A percentile compares a stretch with the other conserved stretches of the same genome.
phyloP scores from a whole-genome alignment of 108 stramenopile genomes.

The Cyclostephanos invisitatus region DNA sequence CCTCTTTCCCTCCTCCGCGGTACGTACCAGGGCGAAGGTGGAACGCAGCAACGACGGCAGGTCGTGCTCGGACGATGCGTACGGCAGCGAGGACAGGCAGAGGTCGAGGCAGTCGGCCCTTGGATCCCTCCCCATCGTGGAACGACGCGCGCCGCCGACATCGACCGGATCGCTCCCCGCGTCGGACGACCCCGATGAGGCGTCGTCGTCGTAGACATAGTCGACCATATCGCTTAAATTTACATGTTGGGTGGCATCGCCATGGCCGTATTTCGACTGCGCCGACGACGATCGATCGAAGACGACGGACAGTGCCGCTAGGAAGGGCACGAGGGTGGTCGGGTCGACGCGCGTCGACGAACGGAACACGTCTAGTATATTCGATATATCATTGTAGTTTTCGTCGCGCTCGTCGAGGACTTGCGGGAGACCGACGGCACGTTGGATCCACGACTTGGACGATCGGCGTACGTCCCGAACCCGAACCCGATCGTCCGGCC shows the following conservation, averaged over 20 bases:
- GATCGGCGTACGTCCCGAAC: too few relatives aligned
- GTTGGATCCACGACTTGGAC: too few relatives aligned
- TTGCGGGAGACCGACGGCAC: too few relatives aligned
- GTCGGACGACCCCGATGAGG: slow-evolving; percentile 1
- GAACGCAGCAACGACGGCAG: slow-evolving; percentile 44
- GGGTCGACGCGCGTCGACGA: not conserved
- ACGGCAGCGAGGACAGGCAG: slow-evolving; percentile 38
- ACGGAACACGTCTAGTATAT: not conserved
- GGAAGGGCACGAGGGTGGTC: not conserved
- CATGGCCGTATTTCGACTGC: not conserved
- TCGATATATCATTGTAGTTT: not conserved
- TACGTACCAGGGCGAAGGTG: slow-evolving; percentile 27
- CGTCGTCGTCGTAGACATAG: not conserved
- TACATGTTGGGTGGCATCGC: too few relatives aligned
- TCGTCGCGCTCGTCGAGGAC: not conserved
- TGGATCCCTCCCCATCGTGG: not conserved
- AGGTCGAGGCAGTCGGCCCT: slow-evolving; percentile 29
- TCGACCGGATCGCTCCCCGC: not conserved
- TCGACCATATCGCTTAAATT: not conserved
- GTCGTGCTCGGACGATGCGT: slow-evolving; percentile 44
- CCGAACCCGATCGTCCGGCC: too few relatives aligned
- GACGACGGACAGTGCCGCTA: not conserved
- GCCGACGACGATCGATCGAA: not conserved
- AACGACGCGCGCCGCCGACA: not conserved
- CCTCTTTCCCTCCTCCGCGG: slow-evolving; percentile 24